Evolutionary conservation across 2,329 filamentous ascomycete species (phyloP).

Genomic region (Shiraia sp.): DNA sequence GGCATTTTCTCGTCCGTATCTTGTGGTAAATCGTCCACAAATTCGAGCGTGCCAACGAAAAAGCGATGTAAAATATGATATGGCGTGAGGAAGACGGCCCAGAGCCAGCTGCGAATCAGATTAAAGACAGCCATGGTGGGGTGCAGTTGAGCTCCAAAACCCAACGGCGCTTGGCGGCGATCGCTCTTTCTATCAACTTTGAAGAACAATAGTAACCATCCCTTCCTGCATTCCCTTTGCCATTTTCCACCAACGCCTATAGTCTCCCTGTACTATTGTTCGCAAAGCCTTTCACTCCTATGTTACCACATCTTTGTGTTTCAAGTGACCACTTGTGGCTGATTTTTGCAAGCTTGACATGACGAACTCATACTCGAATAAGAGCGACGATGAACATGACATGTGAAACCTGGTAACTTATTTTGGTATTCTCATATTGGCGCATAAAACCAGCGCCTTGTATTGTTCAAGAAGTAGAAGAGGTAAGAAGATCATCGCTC

Average conservation of each 20-base stretch:
- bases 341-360: too few species aligned
- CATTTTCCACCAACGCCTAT: not conserved
- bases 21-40: not conserved
- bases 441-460: too few species aligned
- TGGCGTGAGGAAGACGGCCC: slow-evolving; percentile 14
- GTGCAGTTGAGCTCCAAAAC: slow-evolving; percentile 7
- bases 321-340: too few species aligned
- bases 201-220: slow-evolving; percentile 20
- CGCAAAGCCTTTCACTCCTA: too few species aligned
- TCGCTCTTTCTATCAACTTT: slow-evolving; percentile 11
- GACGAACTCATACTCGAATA: too few species aligned
- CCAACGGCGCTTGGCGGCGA: slow-evolving; percentile 16
- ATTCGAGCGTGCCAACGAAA: not conserved
- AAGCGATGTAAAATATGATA: slow-evolving; percentile 9
- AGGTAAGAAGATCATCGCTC: too few species aligned
- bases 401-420: too few species aligned
- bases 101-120: slow-evolving; percentile 20
- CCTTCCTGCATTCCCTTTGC: not conserved
- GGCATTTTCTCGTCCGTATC: slow-evolving; percentile 20
- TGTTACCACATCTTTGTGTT: too few species aligned
- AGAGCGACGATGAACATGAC: too few species aligned
- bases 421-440: too few species aligned
- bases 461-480: too few species aligned
- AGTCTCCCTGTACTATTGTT: not conserved
- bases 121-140: slow-evolving; percentile 18